These are phyloP conservation scores for Penicillium sp. DNA, from an alignment of 2,329 filamentous ascomycete species.

Conservation along the genomic window DNA sequence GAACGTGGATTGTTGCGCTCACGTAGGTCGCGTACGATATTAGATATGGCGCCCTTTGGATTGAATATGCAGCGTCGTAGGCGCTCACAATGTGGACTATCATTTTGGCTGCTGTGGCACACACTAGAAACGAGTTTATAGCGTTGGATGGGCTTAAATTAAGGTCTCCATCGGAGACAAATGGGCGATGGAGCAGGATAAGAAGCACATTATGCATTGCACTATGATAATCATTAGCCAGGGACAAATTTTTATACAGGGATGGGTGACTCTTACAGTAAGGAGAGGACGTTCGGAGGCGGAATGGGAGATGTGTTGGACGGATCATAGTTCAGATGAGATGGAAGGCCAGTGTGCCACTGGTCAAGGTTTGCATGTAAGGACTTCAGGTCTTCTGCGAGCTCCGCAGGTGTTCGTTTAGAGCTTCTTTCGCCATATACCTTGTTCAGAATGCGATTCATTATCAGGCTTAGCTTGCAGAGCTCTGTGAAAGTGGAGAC, in stretches of 20 bases:
- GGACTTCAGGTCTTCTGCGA: conserved; percentile 34
- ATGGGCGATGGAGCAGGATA: conserved; percentile 54
- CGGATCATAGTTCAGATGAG: conserved; percentile 39
- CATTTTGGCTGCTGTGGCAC: conserved; percentile 44
- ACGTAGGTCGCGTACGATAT: conserved; percentile 54
- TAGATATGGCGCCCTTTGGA: conserved; percentile 49
- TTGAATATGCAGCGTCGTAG: conserved; percentile 46
- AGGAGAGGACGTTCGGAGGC: conserved; percentile 45
- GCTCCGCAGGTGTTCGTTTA: conserved; percentile 26
- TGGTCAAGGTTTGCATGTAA: conserved; percentile 40
- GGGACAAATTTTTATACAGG: background rate
- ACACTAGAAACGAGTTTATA: conserved; percentile 43
- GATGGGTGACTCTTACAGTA: conserved; percentile 23
- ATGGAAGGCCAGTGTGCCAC: conserved; percentile 43
- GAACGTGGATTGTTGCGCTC: conserved; percentile 50
- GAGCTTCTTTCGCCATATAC: conserved; percentile 45
- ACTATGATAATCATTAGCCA: background rate
- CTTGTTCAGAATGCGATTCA: conserved; percentile 45
- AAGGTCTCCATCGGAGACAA: conserved; percentile 42
- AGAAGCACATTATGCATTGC: conserved; percentile 50
- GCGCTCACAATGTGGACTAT: conserved; percentile 44
- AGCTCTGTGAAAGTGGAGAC: conserved; percentile 35
- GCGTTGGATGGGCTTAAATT: conserved; percentile 42
- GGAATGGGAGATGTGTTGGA: conserved; percentile 28
- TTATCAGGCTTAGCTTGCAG: conserved; percentile 43